Evolutionary conservation across 805 yeast genomes (phyloP), one percentile per base, ranked within the genome.

Genomic region (Ascoidea tarda): DNA sequence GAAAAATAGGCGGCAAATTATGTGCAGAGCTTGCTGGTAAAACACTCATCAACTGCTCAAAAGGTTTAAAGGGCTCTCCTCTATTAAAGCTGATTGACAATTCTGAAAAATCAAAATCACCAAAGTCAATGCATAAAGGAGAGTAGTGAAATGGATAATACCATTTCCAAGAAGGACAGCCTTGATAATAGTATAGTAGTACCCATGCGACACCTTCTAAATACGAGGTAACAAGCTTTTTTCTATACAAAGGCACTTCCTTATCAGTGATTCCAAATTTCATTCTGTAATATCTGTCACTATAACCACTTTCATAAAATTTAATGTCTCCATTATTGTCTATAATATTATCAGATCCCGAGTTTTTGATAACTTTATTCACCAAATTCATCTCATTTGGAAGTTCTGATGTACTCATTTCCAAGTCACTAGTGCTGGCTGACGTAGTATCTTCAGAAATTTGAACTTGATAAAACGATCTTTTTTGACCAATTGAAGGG

Each of bases 161-260:
- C 99, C 99, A 93, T 52, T 82, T 82, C 99, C 99, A 93, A 0
- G 98, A 91, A 0, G 96, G 96, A 69, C 98, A 91, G 2, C 97
- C 98, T 67, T 93, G 98, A 66, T 87, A 91, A 68, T 93, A 93
- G 66, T 93, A 93, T 52, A 87, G 68, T 57, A 93, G 72, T 1
- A 84, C 96, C 99, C 99, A 93, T n/a, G 96, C 81, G 4, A 93
- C 85, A 56, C 99, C 99, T 66, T 91, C 96, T 52, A 93, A 76
- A 62, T 93, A 93, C 50, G 81, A 76, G 52, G 72, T 70, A 0
- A 82, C 88, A 61, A 93, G 81, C 48, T 75, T 72, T 56, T 74
- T 76, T 48, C 82, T 75, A 21, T 78, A 70, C 16, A 74, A 72
- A 48, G 84, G 75, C 50, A 74, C 78, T 49, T 79, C 82, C 2